A percentile compares a stretch with the other conserved stretches of the same genome.
Evolutionary conservation across 2,329 filamentous ascomycete genomes (phyloP).

Genomic region (Aspergillus unguis): DNA sequence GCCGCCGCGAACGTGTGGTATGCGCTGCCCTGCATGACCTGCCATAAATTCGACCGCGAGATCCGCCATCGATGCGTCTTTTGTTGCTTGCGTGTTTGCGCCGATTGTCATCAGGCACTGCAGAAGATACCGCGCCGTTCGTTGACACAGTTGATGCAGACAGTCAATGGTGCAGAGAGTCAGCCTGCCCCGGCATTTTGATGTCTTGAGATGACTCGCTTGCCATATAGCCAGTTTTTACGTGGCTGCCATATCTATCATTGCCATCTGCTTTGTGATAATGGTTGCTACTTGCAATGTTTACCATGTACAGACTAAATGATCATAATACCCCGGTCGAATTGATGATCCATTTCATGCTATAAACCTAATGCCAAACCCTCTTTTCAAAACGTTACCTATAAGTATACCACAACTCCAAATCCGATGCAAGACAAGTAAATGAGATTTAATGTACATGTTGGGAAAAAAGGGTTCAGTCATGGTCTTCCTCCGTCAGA

Average conservation of each 20-base stretch:
- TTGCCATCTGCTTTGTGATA: not conserved
- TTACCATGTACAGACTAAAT: constrained; percentile 2
- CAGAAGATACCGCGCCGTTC: constrained; percentile 33
- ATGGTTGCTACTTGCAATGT: not conserved
- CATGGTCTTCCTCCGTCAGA: constrained; percentile 76
- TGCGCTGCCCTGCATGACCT: constrained; percentile 44
- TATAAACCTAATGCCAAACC: not conserved
- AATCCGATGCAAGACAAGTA: constrained; percentile 4
- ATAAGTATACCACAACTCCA: constrained; percentile 1
- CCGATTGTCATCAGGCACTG: constrained; percentile 32
- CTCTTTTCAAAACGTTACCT: not conserved
- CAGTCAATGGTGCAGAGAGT: constrained; percentile 8
- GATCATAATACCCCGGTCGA: constrained; percentile 12
- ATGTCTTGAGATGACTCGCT: not conserved
- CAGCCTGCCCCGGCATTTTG: not conserved
- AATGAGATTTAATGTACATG: not conserved
- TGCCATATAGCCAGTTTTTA: not conserved
- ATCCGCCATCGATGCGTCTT: constrained; percentile 41
- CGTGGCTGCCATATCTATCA: no score
- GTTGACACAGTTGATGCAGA: constrained; percentile 32
- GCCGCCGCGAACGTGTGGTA: constrained; percentile 38
- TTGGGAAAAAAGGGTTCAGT: constrained; percentile 39
- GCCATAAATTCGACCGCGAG: constrained; percentile 38
- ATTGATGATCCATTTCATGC: constrained; percentile 4
- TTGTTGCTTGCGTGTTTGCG: constrained; percentile 42